phyloP scores from a whole-genome alignment of 495 filamentous ascomycete genomes.

The Talaromyces wortmannii region DNA sequence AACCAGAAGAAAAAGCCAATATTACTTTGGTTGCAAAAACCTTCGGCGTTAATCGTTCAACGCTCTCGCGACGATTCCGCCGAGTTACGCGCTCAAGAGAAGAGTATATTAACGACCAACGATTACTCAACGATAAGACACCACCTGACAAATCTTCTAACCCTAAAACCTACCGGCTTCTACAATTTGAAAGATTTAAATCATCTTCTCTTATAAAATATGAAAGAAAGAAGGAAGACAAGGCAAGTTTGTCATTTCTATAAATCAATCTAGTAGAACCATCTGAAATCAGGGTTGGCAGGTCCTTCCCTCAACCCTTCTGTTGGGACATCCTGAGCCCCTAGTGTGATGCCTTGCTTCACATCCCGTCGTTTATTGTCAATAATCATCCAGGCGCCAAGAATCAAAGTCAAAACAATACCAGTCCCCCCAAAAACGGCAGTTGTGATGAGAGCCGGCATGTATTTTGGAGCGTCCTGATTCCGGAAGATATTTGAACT shows the following conservation, averaged over 20 bases:
- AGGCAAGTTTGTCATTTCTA: neutral
- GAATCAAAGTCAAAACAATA: conserved; percentile 35
- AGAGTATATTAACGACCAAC: no score
- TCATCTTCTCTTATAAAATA: no score
- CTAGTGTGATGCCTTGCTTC: conserved; percentile 46
- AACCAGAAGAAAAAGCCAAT: no score
- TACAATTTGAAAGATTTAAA: no score
- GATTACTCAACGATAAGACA: no score
- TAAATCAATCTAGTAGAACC: neutral
- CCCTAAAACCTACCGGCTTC: no score
- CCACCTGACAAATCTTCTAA: no score
- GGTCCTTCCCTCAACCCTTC: conserved; percentile 50
- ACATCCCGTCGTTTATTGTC: conserved; percentile 54
- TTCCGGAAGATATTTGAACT: conserved; percentile 55
- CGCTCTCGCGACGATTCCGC: no score
- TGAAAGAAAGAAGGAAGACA: no score
- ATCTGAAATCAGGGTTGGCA: conserved; percentile 1
- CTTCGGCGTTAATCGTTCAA: no score
- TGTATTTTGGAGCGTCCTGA: conserved; percentile 54
- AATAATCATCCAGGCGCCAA: conserved; percentile 54
- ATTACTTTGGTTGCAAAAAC: no score
- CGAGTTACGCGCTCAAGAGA: no score
- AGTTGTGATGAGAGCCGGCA: conserved; percentile 56
- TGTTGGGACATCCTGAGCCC: conserved; percentile 54
- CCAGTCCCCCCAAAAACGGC: conserved; percentile 57